These are phyloP conservation scores for Phytopythium boreale DNA, from an alignment of 352 stramenopile species.

Conservation along the genomic window DNA sequence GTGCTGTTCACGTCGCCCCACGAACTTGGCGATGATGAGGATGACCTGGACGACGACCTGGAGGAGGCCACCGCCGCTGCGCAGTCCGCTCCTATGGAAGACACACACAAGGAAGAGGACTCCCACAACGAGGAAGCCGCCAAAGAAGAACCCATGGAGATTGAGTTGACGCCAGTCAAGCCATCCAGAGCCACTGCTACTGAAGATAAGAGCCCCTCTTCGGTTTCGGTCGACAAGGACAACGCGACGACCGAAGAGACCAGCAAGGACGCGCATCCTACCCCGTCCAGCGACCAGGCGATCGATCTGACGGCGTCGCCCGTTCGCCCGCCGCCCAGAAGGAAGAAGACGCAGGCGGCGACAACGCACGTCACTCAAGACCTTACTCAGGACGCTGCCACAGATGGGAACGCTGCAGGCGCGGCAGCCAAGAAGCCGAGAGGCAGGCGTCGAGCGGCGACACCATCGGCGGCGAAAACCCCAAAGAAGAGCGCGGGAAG, in stretches of 20 bases:
- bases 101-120: background rate
- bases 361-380: conserved; percentile 8
- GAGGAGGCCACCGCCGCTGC: background rate
- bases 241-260: background rate
- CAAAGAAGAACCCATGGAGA: background rate
- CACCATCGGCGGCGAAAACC: too few species aligned
- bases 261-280: background rate
- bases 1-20: conserved; percentile 32
- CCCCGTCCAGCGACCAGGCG: background rate
- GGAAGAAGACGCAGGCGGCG: conserved; percentile 9
- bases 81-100: background rate
- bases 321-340: conserved; percentile 3
- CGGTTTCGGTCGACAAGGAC: background rate
- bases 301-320: conserved; percentile 20
- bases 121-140: background rate
- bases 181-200: background rate
- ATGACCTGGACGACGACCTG: conserved; percentile 4
- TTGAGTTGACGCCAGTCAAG: background rate
- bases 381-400: conserved; percentile 4
- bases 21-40: conserved; percentile 20
- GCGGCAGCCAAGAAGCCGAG: background rate
- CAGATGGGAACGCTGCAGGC: background rate
- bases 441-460: too few species aligned
- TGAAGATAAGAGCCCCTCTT: background rate
- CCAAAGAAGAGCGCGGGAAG: conserved; percentile 23